These are phyloP conservation scores for Pythium pectinolyticum DNA, from an alignment of 352 stramenopile genomes.

Conservation along the genomic window DNA sequence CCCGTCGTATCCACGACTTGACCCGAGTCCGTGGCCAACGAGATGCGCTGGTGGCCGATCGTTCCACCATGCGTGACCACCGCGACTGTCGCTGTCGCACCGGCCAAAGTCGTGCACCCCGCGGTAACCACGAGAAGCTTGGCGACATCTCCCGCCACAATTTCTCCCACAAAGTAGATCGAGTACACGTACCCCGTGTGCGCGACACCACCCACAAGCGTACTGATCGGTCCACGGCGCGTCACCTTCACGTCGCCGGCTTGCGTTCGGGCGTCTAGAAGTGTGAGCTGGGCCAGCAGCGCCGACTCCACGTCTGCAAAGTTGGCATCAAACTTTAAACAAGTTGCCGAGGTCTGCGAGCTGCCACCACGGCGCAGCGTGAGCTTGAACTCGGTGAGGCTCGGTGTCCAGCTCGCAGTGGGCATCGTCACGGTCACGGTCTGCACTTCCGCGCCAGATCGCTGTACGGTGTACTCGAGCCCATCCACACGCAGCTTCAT, in stretches of 20 bases:
- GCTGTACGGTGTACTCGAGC: slow-evolving; percentile 81
- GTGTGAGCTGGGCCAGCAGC: slow-evolving; percentile 28
- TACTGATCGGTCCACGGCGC: slow-evolving; percentile 35
- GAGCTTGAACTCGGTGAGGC: slow-evolving; percentile 41
- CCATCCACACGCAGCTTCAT: slow-evolving; percentile 90
- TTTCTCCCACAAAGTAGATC: slow-evolving; percentile 90
- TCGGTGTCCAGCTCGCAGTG: slow-evolving; percentile 26
- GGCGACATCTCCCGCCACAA: slow-evolving; percentile 84
- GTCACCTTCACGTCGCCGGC: slow-evolving; percentile 57
- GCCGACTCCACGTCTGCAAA: slow-evolving; percentile 22
- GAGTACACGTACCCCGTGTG: slow-evolving; percentile 85
- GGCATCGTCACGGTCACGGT: slow-evolving; percentile 50
- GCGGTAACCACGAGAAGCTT: slow-evolving; percentile 28
- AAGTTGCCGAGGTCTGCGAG: slow-evolving; percentile 32
- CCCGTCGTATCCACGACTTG: slow-evolving; percentile 53
- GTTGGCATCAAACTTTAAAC: slow-evolving; percentile 42
- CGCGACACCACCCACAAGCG: slow-evolving; percentile 22
- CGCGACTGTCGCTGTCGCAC: slow-evolving; percentile 32
- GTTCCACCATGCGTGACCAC: slow-evolving; percentile 76
- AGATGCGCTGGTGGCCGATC: slow-evolving; percentile 78
- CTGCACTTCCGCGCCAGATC: slow-evolving; percentile 91
- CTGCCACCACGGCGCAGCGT: slow-evolving; percentile 39
- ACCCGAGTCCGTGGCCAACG: slow-evolving; percentile 79
- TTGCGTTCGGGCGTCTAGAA: slow-evolving; percentile 31
- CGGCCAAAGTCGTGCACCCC: slow-evolving; percentile 33